Base-by-base conservation (phyloP, 75 land plant genomes). In the Cryptomeria japonica region DNA sequence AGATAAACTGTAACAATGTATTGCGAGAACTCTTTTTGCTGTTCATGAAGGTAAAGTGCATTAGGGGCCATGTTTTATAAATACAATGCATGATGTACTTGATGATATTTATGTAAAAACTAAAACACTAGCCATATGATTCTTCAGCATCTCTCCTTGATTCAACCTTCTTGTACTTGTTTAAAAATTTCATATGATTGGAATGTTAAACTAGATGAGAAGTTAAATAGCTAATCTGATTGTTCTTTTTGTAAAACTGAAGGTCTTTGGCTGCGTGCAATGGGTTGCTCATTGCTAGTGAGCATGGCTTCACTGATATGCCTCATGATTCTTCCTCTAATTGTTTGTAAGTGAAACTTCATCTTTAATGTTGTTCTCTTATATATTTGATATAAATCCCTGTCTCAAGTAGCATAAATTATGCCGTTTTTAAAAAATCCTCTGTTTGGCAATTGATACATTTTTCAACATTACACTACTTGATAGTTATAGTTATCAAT, bases 301-400 rank as follows among this genome's bases (percentile, higher is more conserved):
- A 98, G 99, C 95, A 91, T 95, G 99, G 99, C 99, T 87, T 98
- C 99, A 22, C 94, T 98, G 18, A 89, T 98, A 90, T 98, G 99
- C 93, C 92, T 98, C 25, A 92, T 94, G 80, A 61, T 95, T 38
- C 90, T 98, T 85, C 99, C 99, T 46, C 86, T 96, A 22, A 93
- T 98, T 86, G 93, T 97, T 83, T 79, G 99, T 97, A 87, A 96
- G 99, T 92, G 55, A 80, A 72, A n/a, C 28, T 46, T 41, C 42
- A 79, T 79, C 9, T 34, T 25, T 79, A 19, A 39, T 41, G 28
- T 2, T 42, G 39, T 5, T 82, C 16, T 82, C 15, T 82, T n/a
- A n/a, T 46, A 38, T 10, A 3, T 42, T 44, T 82, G 32, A 82
- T 82, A 82, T 82, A 28, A 44, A 11, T 82, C 25, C 84, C 28